These are phyloP conservation scores for Guyanaporus albipodus DNA, from an alignment of 768 basidiomycete species.

Conservation along the genomic window DNA sequence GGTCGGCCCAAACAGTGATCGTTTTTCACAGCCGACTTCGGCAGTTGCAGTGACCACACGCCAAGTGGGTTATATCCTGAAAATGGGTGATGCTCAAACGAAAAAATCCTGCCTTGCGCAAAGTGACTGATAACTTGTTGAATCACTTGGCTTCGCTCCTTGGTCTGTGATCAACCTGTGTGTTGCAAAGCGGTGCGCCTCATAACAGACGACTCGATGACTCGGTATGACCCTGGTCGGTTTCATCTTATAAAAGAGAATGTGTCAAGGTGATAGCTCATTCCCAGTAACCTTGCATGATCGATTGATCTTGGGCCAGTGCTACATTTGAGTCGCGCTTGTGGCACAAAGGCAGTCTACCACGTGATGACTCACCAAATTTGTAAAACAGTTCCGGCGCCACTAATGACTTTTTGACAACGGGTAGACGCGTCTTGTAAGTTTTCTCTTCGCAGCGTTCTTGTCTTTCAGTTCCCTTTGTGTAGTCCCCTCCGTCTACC, in stretches of 20 bases:
- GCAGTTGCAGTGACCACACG: not conserved
- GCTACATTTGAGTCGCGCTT: slow-evolving; percentile 24
- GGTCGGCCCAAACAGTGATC: not conserved
- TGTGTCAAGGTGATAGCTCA: too few relatives aligned
- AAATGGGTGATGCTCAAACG: not conserved
- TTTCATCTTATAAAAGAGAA: too few relatives aligned
- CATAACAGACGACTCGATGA: too few relatives aligned
- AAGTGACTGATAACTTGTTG: too few relatives aligned
- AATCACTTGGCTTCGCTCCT: too few relatives aligned
- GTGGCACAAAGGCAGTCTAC: slow-evolving; percentile 16
- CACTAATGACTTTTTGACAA: slow-evolving; percentile 28
- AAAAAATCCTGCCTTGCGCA: too few relatives aligned
- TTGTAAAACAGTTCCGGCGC: slow-evolving; percentile 10
- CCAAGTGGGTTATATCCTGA: not conserved
- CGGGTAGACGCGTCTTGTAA: slow-evolving; percentile 16
- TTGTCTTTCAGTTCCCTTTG: slow-evolving; percentile 7
- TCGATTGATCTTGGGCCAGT: too few relatives aligned
- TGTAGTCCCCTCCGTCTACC: not conserved
- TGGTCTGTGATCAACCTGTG: too few relatives aligned
- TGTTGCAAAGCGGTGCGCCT: too few relatives aligned
- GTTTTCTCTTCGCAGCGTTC: slow-evolving; percentile 17
- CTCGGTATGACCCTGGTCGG: too few relatives aligned
- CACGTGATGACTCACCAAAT: slow-evolving; percentile 22
- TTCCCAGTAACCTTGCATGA: too few relatives aligned
- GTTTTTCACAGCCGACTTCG: too few relatives aligned